Base-by-base conservation (phyloP, 108 stramenopile genomes). In the Nitzschia sp. region DNA sequence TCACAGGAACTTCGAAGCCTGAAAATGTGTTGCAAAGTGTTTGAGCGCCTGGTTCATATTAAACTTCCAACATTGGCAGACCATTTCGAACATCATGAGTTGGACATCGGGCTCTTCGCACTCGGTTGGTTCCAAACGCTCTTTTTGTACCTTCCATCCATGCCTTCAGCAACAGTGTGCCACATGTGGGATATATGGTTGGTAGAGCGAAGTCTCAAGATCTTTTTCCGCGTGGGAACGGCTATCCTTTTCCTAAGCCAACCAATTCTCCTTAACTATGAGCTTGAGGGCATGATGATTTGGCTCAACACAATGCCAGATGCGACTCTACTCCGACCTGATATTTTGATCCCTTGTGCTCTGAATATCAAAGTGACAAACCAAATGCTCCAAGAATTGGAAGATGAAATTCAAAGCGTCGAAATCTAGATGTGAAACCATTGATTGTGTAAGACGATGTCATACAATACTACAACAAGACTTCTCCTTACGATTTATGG, bases 171-270 rank as follows among this genome's bases (percentile, higher is more conserved):
- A 10, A 94, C 93, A 14, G 90, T 94, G 21, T 90, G 87, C 53
- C 90, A 91, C 65, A 94, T 94, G 78, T 94, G 93, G 93, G 93
- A 94, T 61, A 92, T 94, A 54, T 94, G 90, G 90, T 77, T 94
- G 9, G 93, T 94, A n/a, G 93, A 94, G 55, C 43, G 93, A 51
- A 84, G 81, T 48, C 90, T 88, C 77, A 94, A 94, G 64, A 94
- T 94, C 42, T 94, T 90, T 69, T 94, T 94, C 64, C 87, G 93
- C 8, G 93, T 90, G 8, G 93, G 88, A 44, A 89, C 86, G 2
- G 93, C 93, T 5, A 91, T 94, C 71, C 77, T 94, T 43, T 94
- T 94, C 67, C 71, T 94, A 51, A 87, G 87, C 57, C 93, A 94
- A 51, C 93, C 93, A 6, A 92, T 86, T 22, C 67, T 94, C 39